These are phyloP conservation scores for Lactarius quietus DNA, from an alignment of 768 basidiomycete genomes.

Conservation along the genomic window DNA sequence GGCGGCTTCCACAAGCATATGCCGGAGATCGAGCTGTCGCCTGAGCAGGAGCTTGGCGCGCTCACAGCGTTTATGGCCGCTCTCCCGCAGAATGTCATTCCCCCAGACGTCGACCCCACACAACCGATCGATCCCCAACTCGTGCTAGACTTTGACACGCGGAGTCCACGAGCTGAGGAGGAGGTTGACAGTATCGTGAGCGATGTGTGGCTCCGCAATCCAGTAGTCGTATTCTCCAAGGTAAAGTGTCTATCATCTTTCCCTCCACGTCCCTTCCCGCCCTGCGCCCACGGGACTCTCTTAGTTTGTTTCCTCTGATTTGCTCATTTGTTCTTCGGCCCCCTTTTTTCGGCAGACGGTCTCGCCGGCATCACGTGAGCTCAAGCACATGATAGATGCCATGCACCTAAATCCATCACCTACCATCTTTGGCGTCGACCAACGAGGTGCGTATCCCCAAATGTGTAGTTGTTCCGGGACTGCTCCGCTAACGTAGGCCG, in stretches of 20 bases:
- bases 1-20: slow-evolving; percentile 27
- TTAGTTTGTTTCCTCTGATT: not conserved
- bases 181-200: slow-evolving; percentile 58
- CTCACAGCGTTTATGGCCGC: slow-evolving; percentile 70
- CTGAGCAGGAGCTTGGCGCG: slow-evolving; percentile 67
- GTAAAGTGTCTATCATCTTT: slow-evolving; percentile 34
- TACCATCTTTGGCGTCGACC: slow-evolving; percentile 67
- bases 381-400: slow-evolving; percentile 53
- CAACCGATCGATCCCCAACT: slow-evolving; percentile 73
- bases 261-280: slow-evolving; percentile 8
- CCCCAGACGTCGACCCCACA: slow-evolving; percentile 57
- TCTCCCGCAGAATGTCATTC: slow-evolving; percentile 72
- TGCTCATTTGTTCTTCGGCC: not conserved
- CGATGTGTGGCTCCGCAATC: slow-evolving; percentile 70
- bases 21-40: slow-evolving; percentile 46
- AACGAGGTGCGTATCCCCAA: slow-evolving; percentile 41
- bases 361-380: slow-evolving; percentile 62
- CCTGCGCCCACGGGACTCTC: not conserved
- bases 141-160: slow-evolving; percentile 79
- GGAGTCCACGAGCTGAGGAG: slow-evolving; percentile 53
- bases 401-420: slow-evolving; percentile 61
- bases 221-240: slow-evolving; percentile 74
- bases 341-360: slow-evolving; percentile 44
- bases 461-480: not conserved
- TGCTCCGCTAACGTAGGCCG: not conserved